phyloP scores from a whole-genome alignment of 148 eudicot species.

The Linanthus parryae region DNA sequence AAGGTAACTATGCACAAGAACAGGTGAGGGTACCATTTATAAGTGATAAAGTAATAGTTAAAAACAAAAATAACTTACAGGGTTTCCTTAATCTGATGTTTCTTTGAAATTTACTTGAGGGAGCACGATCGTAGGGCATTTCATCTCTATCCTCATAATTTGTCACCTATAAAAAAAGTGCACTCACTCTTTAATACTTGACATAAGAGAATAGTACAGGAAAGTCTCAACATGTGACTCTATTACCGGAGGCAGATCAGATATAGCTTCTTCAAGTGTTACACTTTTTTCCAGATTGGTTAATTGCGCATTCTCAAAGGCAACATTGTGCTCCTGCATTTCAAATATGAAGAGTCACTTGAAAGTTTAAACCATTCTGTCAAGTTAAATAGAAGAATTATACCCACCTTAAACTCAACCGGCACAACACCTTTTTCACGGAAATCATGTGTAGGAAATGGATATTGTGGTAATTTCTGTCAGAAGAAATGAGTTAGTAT shows the following conservation, averaged over 20 bases:
- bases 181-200: too few relatives aligned
- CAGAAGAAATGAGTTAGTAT: background rate
- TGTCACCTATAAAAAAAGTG: constrained; percentile 30
- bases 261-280: constrained; percentile 55
- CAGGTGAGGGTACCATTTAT: too few relatives aligned
- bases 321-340: constrained; percentile 15
- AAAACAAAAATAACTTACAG: constrained; percentile 21
- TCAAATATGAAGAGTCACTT: background rate
- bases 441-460: constrained; percentile 63
- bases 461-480: constrained; percentile 70
- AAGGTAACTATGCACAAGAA: too few relatives aligned
- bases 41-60: background rate
- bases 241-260: constrained; percentile 69
- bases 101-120: constrained; percentile 51
- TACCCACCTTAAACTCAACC: constrained; percentile 52
- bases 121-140: constrained; percentile 31
- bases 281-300: constrained; percentile 5
- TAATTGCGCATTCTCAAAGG: constrained; percentile 35
- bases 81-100: constrained; percentile 48
- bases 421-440: constrained; percentile 52
- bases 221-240: background rate
- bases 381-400: background rate
- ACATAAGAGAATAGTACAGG: background rate
- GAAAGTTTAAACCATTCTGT: background rate
- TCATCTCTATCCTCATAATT: constrained; percentile 51